Percentiles rank a stretch among this genome's conserved stretches.
Evolutionary conservation across 352 stramenopile species (phyloP).

Genomic region (Phytophthora ramorum): DNA sequence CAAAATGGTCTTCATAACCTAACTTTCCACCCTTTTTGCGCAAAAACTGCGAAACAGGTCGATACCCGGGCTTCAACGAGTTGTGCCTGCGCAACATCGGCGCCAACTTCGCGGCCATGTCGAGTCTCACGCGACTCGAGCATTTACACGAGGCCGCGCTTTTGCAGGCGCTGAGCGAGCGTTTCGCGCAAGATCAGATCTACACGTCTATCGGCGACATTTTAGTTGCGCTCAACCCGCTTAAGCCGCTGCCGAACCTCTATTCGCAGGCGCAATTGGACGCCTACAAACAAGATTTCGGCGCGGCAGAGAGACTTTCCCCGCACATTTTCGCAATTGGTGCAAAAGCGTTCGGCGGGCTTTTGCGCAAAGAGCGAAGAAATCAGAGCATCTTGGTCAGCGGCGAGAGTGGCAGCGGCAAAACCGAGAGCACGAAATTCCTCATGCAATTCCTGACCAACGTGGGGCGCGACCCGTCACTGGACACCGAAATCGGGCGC

Average conservation of each 20-base stretch:
- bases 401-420: constrained; percentile 93
- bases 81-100: constrained; percentile 77
- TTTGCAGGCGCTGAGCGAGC: constrained; percentile 79
- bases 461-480: constrained; percentile 60
- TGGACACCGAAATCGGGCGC: constrained; percentile 65
- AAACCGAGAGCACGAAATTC: constrained; percentile 97
- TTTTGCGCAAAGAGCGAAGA: constrained; percentile 60
- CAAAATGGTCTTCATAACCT: no score
- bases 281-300: constrained; percentile 68
- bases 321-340: constrained; percentile 94
- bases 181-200: constrained; percentile 79
- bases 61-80: constrained; percentile 40
- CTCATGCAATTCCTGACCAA: constrained; percentile 96
- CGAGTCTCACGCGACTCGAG: constrained; percentile 79
- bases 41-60: constrained; percentile 23
- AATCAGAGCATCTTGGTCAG: constrained; percentile 95
- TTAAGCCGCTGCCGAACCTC: constrained; percentile 68
- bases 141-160: constrained; percentile 88
- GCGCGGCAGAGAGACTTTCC: constrained; percentile 32
- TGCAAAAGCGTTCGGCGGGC: constrained; percentile 80
- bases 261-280: constrained; percentile 70
- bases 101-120: constrained; percentile 57
- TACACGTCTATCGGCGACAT: constrained; percentile 91
- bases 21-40: constrained; percentile 1
- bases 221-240: constrained; percentile 84